These are phyloP conservation scores for Candida railenensis DNA, from an alignment of 805 yeast species.

Conservation along the genomic window DNA sequence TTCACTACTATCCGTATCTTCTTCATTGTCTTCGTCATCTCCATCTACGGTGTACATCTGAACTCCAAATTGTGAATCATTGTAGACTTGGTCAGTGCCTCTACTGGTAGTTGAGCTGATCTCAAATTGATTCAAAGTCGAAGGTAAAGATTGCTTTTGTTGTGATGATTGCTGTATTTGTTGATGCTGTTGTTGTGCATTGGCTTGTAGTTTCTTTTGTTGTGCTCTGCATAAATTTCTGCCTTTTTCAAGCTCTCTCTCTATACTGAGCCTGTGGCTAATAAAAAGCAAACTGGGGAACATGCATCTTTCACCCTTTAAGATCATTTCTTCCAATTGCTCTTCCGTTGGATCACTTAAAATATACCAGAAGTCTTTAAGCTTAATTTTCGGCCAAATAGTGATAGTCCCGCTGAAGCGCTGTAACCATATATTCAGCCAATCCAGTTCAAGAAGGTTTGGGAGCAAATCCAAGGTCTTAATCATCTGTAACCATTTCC, in stretches of 20 bases:
- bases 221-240: slow-evolving; percentile 19
- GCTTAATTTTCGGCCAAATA: slow-evolving; percentile 65
- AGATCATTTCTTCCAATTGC: slow-evolving; percentile 52
- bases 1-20: slow-evolving; percentile 3
- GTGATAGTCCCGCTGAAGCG: slow-evolving; percentile 74
- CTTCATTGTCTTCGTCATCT: slow-evolving; percentile 6
- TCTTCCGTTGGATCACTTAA: slow-evolving; percentile 67
- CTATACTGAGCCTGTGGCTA: slow-evolving; percentile 62
- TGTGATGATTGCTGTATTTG: neutral
- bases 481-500: slow-evolving; percentile 72
- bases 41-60: slow-evolving; percentile 7
- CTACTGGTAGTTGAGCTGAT: slow-evolving; percentile 2
- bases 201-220: neutral
- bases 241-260: slow-evolving; percentile 59
- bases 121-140: neutral
- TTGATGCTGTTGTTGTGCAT: neutral
- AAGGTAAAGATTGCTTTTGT: neutral
- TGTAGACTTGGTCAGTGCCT: neutral
- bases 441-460: slow-evolving; percentile 67
- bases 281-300: slow-evolving; percentile 68
- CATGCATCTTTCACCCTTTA: slow-evolving; percentile 62
- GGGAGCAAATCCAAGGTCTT: slow-evolving; percentile 68
- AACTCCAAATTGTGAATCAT: slow-evolving; percentile 1
- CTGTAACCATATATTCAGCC: slow-evolving; percentile 78
- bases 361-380: slow-evolving; percentile 61